These are phyloP conservation scores for Eucalyptus rudis DNA, from an alignment of 345 rosid species.

Conservation along the genomic window DNA sequence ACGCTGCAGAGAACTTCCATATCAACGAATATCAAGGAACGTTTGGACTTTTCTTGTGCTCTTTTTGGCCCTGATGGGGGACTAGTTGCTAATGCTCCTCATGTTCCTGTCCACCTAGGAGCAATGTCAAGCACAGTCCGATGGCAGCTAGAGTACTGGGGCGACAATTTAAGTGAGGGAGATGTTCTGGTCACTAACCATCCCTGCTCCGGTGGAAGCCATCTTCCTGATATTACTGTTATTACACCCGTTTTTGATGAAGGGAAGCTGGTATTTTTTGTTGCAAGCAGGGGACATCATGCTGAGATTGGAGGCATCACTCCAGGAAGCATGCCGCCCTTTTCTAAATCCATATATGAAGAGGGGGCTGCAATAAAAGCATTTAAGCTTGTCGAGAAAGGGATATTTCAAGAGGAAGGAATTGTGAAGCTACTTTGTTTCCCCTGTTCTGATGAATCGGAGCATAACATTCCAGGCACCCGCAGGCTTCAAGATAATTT, in stretches of 20 bases:
- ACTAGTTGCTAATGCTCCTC: constrained; percentile 95
- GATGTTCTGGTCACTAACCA: constrained; percentile 93
- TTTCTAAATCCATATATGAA: constrained; percentile 91
- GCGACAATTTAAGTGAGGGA: constrained; percentile 60
- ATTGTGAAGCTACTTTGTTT: constrained; percentile 56
- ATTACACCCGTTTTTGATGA: constrained; percentile 82
- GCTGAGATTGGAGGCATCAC: constrained; percentile 99
- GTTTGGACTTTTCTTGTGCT: constrained; percentile 95
- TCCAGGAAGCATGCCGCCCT: constrained; percentile 99
- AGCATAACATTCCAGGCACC: constrained; percentile 62
- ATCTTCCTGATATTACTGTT: constrained; percentile 94
- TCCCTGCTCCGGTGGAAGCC: constrained; percentile 97
- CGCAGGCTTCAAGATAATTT: constrained; percentile 82
- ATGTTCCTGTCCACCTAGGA: constrained; percentile 95
- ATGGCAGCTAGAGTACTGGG: constrained; percentile 91
- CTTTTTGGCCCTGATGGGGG: constrained; percentile 94
- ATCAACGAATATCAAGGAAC: constrained; percentile 91
- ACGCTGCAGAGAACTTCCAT: constrained; percentile 95
- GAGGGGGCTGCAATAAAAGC: constrained; percentile 97
- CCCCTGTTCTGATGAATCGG: constrained; percentile 41
- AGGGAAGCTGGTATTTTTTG: constrained; percentile 81
- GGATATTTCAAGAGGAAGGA: constrained; percentile 86
- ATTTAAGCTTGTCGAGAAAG: constrained; percentile 83
- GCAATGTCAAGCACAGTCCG: constrained; percentile 94
- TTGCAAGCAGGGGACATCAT: constrained; percentile 96